Conservation (phyloP, 2,329 filamentous ascomycete species). For the Coniochaeta prunicola region DNA sequence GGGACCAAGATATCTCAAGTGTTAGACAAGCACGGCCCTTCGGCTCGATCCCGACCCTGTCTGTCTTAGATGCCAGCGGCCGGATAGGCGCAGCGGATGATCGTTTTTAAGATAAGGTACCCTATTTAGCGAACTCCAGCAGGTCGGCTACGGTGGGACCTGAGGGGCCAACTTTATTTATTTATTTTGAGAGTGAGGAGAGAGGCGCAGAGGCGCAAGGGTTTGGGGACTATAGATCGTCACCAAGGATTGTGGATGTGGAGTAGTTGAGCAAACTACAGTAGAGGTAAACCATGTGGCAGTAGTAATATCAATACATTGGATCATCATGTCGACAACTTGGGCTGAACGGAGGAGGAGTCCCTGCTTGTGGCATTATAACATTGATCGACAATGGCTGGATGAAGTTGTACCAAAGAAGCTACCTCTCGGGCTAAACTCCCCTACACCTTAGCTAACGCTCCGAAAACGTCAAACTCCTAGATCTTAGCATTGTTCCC, state of each 20-base stretch:
- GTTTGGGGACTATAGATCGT: background rate
- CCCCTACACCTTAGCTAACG: background rate
- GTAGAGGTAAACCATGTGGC: too few relatives aligned
- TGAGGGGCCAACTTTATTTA: background rate
- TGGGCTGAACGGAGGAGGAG: too few relatives aligned
- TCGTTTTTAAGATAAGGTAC: background rate
- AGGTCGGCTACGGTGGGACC: background rate
- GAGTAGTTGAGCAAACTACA: background rate
- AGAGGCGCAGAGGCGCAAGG: background rate
- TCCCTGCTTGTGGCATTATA: too few relatives aligned
- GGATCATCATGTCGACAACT: too few relatives aligned
- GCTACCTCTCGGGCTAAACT: background rate
- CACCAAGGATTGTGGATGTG: background rate
- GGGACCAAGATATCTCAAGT: background rate
- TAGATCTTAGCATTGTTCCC: background rate
- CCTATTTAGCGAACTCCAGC: background rate
- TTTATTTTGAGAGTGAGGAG: background rate
- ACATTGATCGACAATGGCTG: too few relatives aligned
- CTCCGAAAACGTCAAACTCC: background rate
- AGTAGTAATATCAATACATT: too few relatives aligned
- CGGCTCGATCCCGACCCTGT: background rate
- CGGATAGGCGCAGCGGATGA: background rate
- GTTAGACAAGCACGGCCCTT: background rate
- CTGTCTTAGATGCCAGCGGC: background rate
- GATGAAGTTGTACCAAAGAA: too few relatives aligned